A percentile compares a stretch with the other conserved stretches of the same genome.
Conservation (phyloP, 2,329 filamentous ascomycete species). For the Metarhizium rileyi region DNA sequence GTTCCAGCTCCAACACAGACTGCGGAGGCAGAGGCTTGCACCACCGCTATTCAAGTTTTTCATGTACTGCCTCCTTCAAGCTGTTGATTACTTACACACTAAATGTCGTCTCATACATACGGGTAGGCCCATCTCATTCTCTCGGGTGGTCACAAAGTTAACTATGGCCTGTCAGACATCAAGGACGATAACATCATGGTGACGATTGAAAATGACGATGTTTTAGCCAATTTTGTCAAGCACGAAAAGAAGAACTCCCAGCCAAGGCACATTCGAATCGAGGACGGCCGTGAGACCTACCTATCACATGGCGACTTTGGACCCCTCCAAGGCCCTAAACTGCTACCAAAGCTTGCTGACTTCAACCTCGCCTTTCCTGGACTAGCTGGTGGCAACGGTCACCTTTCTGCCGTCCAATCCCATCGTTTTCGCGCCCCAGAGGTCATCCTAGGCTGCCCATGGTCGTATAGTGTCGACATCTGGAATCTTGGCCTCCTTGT, state of each 20-base stretch:
- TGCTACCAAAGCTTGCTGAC: background rate
- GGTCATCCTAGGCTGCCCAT: conserved; percentile 14
- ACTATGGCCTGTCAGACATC: conserved; percentile 10
- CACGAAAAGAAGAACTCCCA: background rate
- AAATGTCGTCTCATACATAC: background rate
- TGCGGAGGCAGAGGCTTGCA: conserved; percentile 9
- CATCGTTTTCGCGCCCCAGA: conserved; percentile 14
- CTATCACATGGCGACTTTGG: conserved; percentile 11
- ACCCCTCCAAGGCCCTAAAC: conserved; percentile 3
- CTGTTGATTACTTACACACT: background rate
- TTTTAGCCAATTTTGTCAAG: background rate
- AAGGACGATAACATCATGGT: conserved; percentile 14
- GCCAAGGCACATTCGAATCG: conserved; percentile 2
- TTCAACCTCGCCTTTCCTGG: background rate
- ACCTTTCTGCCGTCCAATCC: conserved; percentile 13
- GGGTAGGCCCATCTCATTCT: background rate
- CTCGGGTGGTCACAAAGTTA: background rate
- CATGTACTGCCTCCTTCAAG: conserved; percentile 7
- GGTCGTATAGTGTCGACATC: conserved; percentile 12
- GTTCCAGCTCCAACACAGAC: conserved; percentile 7
- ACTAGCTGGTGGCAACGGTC: background rate
- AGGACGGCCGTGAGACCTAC: conserved; percentile 8
- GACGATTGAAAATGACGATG: background rate
- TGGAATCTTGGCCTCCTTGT: conserved; percentile 14
- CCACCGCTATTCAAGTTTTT: conserved; percentile 10